These are phyloP conservation scores for Diaporthe eres DNA, from an alignment of 2,329 filamentous ascomycete genomes.

Conservation along the genomic window DNA sequence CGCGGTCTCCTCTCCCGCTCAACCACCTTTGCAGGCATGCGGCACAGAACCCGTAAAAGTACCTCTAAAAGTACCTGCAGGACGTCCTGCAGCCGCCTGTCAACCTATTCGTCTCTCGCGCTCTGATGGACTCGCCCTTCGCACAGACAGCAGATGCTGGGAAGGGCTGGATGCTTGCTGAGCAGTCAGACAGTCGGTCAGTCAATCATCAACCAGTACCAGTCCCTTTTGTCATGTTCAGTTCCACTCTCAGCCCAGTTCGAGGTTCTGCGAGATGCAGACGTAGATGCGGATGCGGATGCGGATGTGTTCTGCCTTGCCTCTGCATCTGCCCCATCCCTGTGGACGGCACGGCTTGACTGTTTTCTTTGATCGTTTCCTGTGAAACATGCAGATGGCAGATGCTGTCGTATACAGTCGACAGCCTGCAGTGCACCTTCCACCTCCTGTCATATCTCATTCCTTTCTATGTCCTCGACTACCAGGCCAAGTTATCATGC, in stretches of 20 bases:
- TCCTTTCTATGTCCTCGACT: not conserved
- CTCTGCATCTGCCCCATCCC: not conserved
- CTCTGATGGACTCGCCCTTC: not conserved
- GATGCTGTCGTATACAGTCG: not conserved
- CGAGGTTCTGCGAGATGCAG: constrained; percentile 9
- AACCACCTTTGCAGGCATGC: not conserved
- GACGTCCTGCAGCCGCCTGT: not conserved
- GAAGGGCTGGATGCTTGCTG: not conserved
- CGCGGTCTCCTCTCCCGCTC: not conserved
- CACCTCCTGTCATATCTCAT: not conserved
- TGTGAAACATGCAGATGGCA: constrained; percentile 28
- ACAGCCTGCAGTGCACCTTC: not conserved
- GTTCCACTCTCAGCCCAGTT: not conserved
- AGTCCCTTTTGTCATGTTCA: not conserved
- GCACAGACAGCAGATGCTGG: not conserved
- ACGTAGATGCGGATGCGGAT: not conserved
- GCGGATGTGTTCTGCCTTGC: not conserved
- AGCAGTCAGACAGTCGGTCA: not conserved
- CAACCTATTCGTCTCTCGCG: not conserved
- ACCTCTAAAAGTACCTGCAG: constrained; percentile 23
- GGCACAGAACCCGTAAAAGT: not conserved
- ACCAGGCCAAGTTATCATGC: not conserved
- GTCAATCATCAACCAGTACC: not conserved
- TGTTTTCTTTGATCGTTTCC: not conserved
- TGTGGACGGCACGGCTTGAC: constrained; percentile 10